Conservation (phyloP, 129 eudicot genomes). For the Flaveria linearis region DNA sequence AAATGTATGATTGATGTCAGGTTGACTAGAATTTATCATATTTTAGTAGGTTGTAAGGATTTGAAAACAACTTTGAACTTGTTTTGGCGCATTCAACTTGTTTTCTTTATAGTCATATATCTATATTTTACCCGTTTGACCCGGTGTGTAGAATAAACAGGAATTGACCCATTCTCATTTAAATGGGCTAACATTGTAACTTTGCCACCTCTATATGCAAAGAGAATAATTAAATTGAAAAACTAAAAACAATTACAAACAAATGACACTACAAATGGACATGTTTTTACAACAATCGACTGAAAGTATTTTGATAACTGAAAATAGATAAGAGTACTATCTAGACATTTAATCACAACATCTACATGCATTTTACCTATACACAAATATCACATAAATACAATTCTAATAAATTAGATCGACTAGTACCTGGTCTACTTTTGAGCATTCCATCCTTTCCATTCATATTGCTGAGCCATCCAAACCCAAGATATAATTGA, state of each 20-base stretch:
- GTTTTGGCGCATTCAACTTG: not conserved
- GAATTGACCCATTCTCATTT: not conserved
- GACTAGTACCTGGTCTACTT: slow-evolving; percentile 20
- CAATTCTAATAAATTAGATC: slow-evolving; percentile 21
- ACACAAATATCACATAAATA: slow-evolving; percentile 7
- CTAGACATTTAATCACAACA: slow-evolving; percentile 13
- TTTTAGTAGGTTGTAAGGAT: too few species aligned
- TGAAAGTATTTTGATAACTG: not conserved
- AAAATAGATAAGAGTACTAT: not conserved
- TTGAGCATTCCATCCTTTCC: slow-evolving; percentile 61
- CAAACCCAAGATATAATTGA: slow-evolving; percentile 50
- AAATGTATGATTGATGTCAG: too few species aligned
- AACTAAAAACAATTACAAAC: not conserved
- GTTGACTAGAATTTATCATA: too few species aligned
- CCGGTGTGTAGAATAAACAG: not conserved
- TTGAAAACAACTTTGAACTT: too few species aligned
- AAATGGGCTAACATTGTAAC: not conserved
- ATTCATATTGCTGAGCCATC: slow-evolving; percentile 68
- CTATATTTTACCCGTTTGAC: not conserved
- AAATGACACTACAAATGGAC: not conserved
- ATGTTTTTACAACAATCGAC: not conserved
- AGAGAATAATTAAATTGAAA: not conserved
- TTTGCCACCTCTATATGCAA: not conserved
- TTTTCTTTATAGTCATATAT: not conserved
- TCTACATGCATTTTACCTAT: slow-evolving; percentile 22